Evolutionary conservation across 495 filamentous ascomycete genomes (phyloP).

Genomic region (Acidiella bohemica): DNA sequence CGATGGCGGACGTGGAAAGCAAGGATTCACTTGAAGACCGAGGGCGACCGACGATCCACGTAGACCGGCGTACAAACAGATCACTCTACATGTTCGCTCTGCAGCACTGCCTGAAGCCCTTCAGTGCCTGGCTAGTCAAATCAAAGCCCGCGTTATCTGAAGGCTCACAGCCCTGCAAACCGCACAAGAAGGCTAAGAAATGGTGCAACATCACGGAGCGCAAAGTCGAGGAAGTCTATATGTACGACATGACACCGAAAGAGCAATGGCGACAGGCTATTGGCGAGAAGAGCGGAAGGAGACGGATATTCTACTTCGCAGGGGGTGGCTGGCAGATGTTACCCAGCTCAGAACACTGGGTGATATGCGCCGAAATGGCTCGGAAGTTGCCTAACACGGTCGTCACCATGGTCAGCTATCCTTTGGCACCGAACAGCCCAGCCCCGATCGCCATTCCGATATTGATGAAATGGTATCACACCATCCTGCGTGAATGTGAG

Average conservation of each 20-base stretch:
- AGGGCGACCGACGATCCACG: neutral
- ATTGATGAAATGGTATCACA: constrained; percentile 20
- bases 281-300: constrained; percentile 6
- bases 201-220: constrained; percentile 24
- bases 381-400: constrained; percentile 14
- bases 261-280: no score
- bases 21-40: neutral
- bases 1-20: neutral
- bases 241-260: constrained; percentile 22
- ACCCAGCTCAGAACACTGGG: constrained; percentile 28
- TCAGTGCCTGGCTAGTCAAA: neutral
- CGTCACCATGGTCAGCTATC: constrained; percentile 22
- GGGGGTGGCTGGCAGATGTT: constrained; percentile 30
- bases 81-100: constrained; percentile 6
- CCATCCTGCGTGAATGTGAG: constrained; percentile 12
- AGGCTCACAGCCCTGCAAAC: constrained; percentile 1
- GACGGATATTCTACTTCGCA: constrained; percentile 29
- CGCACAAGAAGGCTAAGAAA: constrained; percentile 3
- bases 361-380: constrained; percentile 22
- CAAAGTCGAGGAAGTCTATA: constrained; percentile 19
- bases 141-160: neutral
- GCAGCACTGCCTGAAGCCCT: constrained; percentile 2
- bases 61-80: constrained; percentile 1
- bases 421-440: constrained; percentile 25
- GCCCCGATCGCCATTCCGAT: constrained; percentile 21